These are phyloP conservation scores for Trichosporon asahii DNA, from an alignment of 1,284 basidiomycete genomes.

Conservation along the genomic window DNA sequence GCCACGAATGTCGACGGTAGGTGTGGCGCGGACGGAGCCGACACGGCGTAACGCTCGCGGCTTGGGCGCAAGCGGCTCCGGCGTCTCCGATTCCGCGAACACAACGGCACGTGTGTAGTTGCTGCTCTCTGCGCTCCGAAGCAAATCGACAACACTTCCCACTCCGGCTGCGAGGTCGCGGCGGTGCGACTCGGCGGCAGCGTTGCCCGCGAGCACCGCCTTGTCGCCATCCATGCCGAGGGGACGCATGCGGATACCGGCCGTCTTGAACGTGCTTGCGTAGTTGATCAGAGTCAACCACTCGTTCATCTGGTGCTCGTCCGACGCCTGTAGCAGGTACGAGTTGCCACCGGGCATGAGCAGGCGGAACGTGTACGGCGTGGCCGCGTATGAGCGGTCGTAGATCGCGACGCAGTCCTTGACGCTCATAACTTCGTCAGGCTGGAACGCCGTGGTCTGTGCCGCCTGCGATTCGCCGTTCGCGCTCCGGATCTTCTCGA, in stretches of 20 bases:
- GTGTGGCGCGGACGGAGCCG: slow-evolving; percentile 18
- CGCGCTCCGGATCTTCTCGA: slow-evolving; percentile 55
- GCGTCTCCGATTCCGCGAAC: background rate
- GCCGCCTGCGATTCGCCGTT: slow-evolving; percentile 44
- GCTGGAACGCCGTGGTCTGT: slow-evolving; percentile 64
- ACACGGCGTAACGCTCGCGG: slow-evolving; percentile 18
- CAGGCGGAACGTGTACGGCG: slow-evolving; percentile 73
- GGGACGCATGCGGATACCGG: slow-evolving; percentile 77
- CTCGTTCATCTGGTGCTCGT: slow-evolving; percentile 74
- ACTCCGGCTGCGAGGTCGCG: slow-evolving; percentile 30
- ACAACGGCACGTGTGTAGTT: background rate
- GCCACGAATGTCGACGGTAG: slow-evolving; percentile 36
- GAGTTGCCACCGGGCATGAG: slow-evolving; percentile 68
- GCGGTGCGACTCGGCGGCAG: slow-evolving; percentile 71
- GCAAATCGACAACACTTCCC: background rate
- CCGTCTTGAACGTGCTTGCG: slow-evolving; percentile 83
- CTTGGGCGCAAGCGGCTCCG: background rate
- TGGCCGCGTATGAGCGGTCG: slow-evolving; percentile 73
- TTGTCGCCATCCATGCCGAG: slow-evolving; percentile 65
- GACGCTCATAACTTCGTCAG: slow-evolving; percentile 82
- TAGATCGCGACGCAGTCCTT: slow-evolving; percentile 73
- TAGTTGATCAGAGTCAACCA: slow-evolving; percentile 96
- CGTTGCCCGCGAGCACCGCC: slow-evolving; percentile 71
- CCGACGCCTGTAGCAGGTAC: slow-evolving; percentile 71
- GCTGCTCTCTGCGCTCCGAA: background rate